These are phyloP conservation scores for Dissophora ornata DNA, from an alignment of 192 early-diverging fungal genomes.

Conservation along the genomic window DNA sequence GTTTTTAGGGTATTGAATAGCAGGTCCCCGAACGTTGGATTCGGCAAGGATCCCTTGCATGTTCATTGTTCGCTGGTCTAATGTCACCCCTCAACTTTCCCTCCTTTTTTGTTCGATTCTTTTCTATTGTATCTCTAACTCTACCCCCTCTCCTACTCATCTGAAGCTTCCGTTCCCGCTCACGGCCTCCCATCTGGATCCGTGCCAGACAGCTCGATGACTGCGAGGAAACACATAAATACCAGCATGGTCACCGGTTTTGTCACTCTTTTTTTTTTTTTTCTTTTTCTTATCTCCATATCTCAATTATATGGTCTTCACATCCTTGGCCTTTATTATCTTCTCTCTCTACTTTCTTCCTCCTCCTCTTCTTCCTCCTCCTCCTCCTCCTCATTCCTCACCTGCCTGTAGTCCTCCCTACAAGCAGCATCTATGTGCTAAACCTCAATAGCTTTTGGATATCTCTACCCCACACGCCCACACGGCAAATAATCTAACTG, in stretches of 20 bases:
- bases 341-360: slow-evolving; percentile 7
- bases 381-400: slow-evolving; percentile 2
- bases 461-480: slow-evolving; percentile 41
- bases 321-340: neutral
- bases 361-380: slow-evolving; percentile 6
- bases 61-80: neutral
- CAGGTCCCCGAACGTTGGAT: slow-evolving; percentile 12
- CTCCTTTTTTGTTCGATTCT: slow-evolving; percentile 5
- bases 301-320: slow-evolving; percentile 1
- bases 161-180: neutral
- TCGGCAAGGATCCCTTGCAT: slow-evolving; percentile 15
- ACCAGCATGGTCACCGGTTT: neutral
- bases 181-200: slow-evolving; percentile 7
- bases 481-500: slow-evolving; percentile 23
- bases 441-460: neutral
- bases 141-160: neutral
- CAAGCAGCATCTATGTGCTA: slow-evolving; percentile 3
- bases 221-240: slow-evolving; percentile 14
- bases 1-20: slow-evolving; percentile 28
- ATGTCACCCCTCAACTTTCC: slow-evolving; percentile 1
- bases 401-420: slow-evolving; percentile 21
- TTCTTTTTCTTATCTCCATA: slow-evolving; percentile 14
- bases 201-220: neutral
- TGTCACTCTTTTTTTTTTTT: slow-evolving; percentile 4
- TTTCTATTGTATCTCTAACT: neutral